phyloP scores from a whole-genome alignment of 768 basidiomycete genomes.

The Suillus bovinus region DNA sequence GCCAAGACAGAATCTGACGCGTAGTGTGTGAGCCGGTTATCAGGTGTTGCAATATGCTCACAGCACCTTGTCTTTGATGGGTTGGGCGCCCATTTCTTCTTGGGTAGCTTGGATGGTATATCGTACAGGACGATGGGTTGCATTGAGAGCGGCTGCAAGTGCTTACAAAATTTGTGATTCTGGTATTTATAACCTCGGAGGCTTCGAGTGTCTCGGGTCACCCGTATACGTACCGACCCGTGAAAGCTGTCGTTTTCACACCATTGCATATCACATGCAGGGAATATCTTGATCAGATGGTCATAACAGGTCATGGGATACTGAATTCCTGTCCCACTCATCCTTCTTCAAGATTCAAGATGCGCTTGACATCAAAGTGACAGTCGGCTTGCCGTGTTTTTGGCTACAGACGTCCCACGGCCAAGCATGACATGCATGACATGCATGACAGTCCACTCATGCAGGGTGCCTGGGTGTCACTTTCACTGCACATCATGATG shows the following conservation, averaged over 20 bases:
- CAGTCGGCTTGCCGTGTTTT: no score
- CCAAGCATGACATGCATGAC: no score
- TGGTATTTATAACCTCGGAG: not conserved
- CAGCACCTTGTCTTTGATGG: conserved; percentile 9
- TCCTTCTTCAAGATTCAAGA: no score
- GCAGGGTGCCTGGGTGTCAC: no score
- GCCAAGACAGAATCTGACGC: conserved; percentile 30
- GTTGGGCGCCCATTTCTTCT: conserved; percentile 5
- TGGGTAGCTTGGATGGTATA: conserved; percentile 2
- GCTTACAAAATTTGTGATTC: not conserved
- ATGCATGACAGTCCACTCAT: no score
- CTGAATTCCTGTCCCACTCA: no score
- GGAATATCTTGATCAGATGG: not conserved
- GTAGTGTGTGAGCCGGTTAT: not conserved
- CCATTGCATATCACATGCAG: not conserved
- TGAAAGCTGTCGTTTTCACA: not conserved
- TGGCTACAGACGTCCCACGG: no score
- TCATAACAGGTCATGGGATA: no score
- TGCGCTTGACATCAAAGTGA: no score
- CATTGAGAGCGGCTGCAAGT: not conserved
- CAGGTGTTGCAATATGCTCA: not conserved
- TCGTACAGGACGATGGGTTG: conserved; percentile 9
- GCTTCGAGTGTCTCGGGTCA: not conserved
- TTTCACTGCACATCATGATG: no score
- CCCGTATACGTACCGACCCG: not conserved